Evolutionary conservation across 2,329 filamentous ascomycete species (phyloP).

Genomic region (Trichophyton verrucosum): DNA sequence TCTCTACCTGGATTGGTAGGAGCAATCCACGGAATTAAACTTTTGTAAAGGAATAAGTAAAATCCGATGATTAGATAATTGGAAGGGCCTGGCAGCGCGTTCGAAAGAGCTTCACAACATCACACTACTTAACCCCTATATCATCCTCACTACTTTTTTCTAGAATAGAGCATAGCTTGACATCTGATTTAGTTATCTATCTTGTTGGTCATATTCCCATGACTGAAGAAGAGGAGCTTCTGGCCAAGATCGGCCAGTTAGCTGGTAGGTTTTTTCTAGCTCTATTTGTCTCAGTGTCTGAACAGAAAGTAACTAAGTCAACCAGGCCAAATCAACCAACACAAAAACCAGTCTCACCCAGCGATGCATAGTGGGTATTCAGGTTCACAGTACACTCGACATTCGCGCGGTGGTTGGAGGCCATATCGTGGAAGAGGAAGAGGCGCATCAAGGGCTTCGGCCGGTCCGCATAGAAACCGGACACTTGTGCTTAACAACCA

Average conservation of each 20-base stretch:
- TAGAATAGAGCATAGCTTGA: not conserved
- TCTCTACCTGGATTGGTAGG: too few species aligned
- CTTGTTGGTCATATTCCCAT: constrained; percentile 18
- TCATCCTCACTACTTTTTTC: not conserved
- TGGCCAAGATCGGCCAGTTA: constrained; percentile 45
- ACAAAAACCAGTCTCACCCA: constrained; percentile 47
- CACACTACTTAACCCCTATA: not conserved
- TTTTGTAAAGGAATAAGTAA: too few species aligned
- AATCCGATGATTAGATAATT: too few species aligned
- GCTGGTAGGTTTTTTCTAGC: constrained; percentile 35
- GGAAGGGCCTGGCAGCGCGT: too few species aligned
- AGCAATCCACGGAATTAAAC: too few species aligned
- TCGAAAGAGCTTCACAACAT: not conserved
- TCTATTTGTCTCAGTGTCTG: constrained; percentile 24
- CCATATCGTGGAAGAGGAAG: constrained; percentile 34
- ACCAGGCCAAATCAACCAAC: constrained; percentile 65
- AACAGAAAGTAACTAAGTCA: not conserved
- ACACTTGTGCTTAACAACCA: constrained; percentile 54
- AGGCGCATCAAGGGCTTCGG: constrained; percentile 25
- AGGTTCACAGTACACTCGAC: constrained; percentile 15
- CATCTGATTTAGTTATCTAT: not conserved
- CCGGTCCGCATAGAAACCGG: constrained; percentile 40
- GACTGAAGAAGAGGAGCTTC: constrained; percentile 44
- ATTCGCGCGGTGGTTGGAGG: constrained; percentile 28
- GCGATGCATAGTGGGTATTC: constrained; percentile 17